phyloP scores from a whole-genome alignment of 106 monocot species.

The Xerophyta viscosa region DNA sequence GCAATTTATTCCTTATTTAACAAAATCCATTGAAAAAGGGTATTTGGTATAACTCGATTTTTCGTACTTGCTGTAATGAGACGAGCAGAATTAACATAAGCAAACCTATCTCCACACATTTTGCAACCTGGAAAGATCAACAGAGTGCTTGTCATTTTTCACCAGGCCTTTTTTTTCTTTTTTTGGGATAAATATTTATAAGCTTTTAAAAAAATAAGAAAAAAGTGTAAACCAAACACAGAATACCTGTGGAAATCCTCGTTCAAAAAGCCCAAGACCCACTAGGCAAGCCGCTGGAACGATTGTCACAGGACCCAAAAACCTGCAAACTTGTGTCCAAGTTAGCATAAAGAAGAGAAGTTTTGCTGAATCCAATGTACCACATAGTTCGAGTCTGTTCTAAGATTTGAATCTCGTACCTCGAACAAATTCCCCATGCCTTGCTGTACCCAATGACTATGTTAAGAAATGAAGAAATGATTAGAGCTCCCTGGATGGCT shows the following conservation, averaged over 20 bases:
- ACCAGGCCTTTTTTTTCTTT: too few species aligned
- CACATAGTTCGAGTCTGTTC: too few species aligned
- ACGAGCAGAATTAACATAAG: conserved; percentile 80
- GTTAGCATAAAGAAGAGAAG: too few species aligned
- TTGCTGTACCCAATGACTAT: conserved; percentile 69
- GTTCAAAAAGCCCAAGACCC: conserved; percentile 68
- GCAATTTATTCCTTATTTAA: background rate
- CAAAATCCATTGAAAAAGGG: background rate
- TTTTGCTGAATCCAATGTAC: too few species aligned
- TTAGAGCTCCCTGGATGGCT: conserved; percentile 82
- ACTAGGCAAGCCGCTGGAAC: conserved; percentile 70
- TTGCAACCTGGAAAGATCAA: conserved; percentile 42
- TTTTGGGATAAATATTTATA: too few species aligned
- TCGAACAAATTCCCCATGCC: conserved; percentile 46
- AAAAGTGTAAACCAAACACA: too few species aligned
- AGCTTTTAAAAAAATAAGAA: too few species aligned
- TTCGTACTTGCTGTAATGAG: conserved; percentile 45
- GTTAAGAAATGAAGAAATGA: conserved; percentile 65
- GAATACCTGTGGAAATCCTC: conserved; percentile 89
- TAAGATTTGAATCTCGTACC: conserved; percentile 21
- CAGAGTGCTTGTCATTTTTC: too few species aligned
- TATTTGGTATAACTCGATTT: too few species aligned
- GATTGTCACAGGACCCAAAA: conserved; percentile 66
- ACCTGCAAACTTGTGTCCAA: conserved; percentile 55
- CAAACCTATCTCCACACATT: conserved; percentile 95